A percentile compares a stretch with the other conserved stretches of the same genome.
phyloP scores from a whole-genome alignment of 2,329 filamentous ascomycete genomes.

The Apiospora rasikravindrae region DNA sequence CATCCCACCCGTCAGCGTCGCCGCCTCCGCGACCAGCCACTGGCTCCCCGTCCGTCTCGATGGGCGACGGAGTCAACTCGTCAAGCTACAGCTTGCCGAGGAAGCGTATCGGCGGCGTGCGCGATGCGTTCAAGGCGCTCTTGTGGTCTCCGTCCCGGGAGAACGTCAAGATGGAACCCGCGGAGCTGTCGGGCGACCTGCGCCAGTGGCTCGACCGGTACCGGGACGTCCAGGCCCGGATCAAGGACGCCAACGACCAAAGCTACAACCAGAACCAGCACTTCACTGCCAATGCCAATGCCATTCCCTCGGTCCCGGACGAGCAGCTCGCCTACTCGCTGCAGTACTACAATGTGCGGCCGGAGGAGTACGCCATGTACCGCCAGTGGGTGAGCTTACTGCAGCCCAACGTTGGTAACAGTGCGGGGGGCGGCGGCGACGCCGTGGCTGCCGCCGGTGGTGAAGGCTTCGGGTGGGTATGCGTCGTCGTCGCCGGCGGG shows the following conservation, averaged over 20 bases:
- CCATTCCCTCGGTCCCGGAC: neutral
- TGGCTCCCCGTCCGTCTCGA: neutral
- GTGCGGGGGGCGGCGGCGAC: neutral
- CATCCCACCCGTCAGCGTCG: neutral
- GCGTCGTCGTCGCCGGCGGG: neutral
- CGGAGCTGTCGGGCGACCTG: neutral
- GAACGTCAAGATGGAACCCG: neutral
- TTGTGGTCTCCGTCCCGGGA: neutral
- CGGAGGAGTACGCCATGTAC: slow-evolving; percentile 23
- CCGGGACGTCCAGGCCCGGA: slow-evolving; percentile 5
- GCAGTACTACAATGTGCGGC: slow-evolving; percentile 22
- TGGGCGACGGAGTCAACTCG: neutral
- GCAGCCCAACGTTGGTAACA: neutral
- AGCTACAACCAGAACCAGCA: neutral
- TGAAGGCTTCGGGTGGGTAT: neutral
- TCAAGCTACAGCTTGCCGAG: neutral
- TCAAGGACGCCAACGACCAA: slow-evolving; percentile 5
- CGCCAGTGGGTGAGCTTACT: slow-evolving; percentile 19
- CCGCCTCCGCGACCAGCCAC: neutral
- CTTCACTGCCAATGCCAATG: neutral
- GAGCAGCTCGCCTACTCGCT: slow-evolving; percentile 4
- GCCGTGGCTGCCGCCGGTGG: neutral
- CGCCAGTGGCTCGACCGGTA: neutral
- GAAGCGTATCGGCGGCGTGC: neutral
- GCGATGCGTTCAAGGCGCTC: neutral